Evolutionary conservation across 345 rosid species (phyloP).

Genomic region (Turnera subulata): DNA sequence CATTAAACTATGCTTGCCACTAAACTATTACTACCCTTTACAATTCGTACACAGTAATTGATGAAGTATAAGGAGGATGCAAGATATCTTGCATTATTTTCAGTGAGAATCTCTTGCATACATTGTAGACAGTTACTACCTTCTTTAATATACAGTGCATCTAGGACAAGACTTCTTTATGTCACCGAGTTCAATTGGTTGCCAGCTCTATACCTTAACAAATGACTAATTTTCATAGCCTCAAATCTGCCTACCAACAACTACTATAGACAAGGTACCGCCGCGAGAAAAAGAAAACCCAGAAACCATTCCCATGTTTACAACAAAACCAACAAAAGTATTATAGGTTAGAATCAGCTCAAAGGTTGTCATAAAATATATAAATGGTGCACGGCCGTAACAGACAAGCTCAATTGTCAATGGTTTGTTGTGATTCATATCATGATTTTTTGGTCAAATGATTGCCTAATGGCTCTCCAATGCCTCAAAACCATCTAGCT

Average conservation of each 20-base stretch:
- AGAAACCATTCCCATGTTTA: background rate
- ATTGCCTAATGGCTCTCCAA: background rate
- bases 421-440: background rate
- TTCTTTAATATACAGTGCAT: too few relatives aligned
- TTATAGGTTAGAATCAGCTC: background rate
- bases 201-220: too few relatives aligned
- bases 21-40: too few relatives aligned
- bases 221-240: background rate
- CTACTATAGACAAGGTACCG: background rate
- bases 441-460: background rate
- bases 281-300: too few relatives aligned
- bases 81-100: too few relatives aligned
- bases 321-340: background rate
- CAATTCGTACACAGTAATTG: too few relatives aligned
- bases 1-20: too few relatives aligned
- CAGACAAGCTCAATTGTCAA: background rate
- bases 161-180: background rate
- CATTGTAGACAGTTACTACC: too few relatives aligned
- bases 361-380: background rate
- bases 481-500: constrained; percentile 11
- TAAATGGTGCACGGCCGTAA: background rate
- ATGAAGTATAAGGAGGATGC: too few relatives aligned
- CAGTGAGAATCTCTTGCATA: too few relatives aligned
- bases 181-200: too few relatives aligned
- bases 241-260: constrained; percentile 1